Evolutionary conservation across 345 rosid genomes (phyloP).

Genomic region (Gossypium herbaceum): DNA sequence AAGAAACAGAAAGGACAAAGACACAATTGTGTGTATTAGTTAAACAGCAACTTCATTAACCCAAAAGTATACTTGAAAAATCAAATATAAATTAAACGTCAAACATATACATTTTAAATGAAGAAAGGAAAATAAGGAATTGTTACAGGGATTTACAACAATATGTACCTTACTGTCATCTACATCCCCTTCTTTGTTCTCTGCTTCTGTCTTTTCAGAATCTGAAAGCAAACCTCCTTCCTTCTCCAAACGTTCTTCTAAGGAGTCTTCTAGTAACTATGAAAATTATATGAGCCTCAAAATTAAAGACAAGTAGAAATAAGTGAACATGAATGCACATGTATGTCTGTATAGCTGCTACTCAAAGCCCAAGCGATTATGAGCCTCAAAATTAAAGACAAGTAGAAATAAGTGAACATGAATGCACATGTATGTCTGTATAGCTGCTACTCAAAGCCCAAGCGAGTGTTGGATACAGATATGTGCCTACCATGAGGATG

Average conservation of each 20-base stretch:
- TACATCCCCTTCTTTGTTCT: conserved; percentile 71
- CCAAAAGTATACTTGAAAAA: conserved; percentile 4
- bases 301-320: neutral
- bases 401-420: neutral
- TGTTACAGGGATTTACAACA: conserved; percentile 2
- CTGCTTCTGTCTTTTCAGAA: conserved; percentile 80
- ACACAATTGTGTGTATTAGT: neutral
- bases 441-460: too few species aligned
- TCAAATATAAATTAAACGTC: neutral
- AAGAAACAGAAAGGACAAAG: conserved; percentile 7
- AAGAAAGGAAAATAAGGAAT: neutral
- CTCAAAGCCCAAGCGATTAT: neutral
- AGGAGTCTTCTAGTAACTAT: conserved; percentile 88
- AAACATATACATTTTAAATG: neutral
- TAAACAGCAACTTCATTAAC: neutral
- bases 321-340: neutral
- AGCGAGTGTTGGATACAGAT: too few species aligned
- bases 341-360: neutral
- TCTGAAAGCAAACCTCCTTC: conserved; percentile 68
- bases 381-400: neutral
- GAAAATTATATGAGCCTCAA: neutral
- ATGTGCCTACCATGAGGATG: too few species aligned
- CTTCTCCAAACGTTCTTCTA: conserved; percentile 89
- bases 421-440: neutral
- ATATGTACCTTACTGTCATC: conserved; percentile 78